Evolutionary conservation across 768 basidiomycete species (phyloP).

Genomic region (Lactifluus hygrophoroides): DNA sequence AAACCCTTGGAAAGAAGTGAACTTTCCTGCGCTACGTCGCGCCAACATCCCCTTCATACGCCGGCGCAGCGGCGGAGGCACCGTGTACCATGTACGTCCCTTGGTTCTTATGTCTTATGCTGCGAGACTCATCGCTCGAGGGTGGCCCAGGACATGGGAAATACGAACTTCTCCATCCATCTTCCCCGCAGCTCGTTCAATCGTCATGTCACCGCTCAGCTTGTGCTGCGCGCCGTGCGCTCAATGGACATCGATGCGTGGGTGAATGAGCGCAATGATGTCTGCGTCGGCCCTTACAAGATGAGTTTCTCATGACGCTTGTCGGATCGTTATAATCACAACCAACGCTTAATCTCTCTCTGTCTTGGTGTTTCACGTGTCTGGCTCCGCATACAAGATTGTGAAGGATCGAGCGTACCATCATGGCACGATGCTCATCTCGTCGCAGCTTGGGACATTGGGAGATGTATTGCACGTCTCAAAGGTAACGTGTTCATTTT

Average conservation of each 20-base stretch:
- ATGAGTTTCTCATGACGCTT: conserved; percentile 44
- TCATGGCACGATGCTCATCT: conserved; percentile 97
- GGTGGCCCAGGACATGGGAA: conserved; percentile 77
- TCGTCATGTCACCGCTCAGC: conserved; percentile 62
- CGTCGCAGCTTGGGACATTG: conserved; percentile 62
- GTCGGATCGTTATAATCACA: conserved; percentile 9
- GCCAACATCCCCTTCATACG: conserved; percentile 68
- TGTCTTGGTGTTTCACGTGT: no score
- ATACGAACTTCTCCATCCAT: conserved; percentile 95
- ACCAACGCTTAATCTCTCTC: no score
- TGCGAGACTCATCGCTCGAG: not conserved
- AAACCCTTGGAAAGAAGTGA: conserved; percentile 98
- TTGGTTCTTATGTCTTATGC: not conserved
- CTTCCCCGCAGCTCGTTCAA: conserved; percentile 76
- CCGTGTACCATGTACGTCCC: conserved; percentile 85
- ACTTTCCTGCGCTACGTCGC: conserved; percentile 47
- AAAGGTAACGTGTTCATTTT: conserved; percentile 41
- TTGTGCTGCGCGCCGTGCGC: conserved; percentile 71
- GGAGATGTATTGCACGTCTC: conserved; percentile 60
- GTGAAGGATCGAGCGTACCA: conserved; percentile 87
- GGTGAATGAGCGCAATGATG: conserved; percentile 87
- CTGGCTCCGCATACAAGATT: conserved; percentile 97
- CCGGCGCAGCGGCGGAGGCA: conserved; percentile 86
- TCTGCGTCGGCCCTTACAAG: conserved; percentile 81
- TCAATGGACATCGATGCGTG: conserved; percentile 66